Base-by-base conservation (phyloP, 2,329 filamentous ascomycete species). In the Fusarium sp. region DNA sequence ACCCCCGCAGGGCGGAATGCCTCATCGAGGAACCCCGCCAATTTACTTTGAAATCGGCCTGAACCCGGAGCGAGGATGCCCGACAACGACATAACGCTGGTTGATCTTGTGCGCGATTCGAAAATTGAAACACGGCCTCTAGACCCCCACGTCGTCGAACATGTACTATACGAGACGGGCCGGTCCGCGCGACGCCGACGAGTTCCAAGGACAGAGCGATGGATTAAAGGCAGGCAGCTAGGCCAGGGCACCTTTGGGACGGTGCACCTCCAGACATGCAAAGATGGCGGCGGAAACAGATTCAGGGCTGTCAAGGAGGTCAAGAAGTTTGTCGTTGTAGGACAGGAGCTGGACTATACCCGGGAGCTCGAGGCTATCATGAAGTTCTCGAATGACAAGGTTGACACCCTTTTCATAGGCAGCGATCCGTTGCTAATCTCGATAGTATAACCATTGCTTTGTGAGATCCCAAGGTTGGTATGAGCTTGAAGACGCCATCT, bases 81-180 rank as follows among this genome's bases (percentile, higher is more conserved):
- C 20, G 30, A 32, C 14, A 54, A 54, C 18, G 27, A 32, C 18
- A 32, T 6, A 54, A 32, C n/a, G 30, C n/a, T 54, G 50, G 30
- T 32, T 5, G 50, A 54, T 54, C 50, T 54, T 23, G 50, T 54
- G 50, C 50, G 50, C n/a, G 50, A 54, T 30, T 54, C 50, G 30
- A 54, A 54, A 54, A 54, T 54, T 4, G 50, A 54, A 54, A 54
- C 50, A 54, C n/a, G 50, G 27, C 7, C 13, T 39, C 35, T 48
- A 20, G 37, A 30, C 37, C 16, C 37, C 37, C 35, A 41, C n/a
- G 27, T 45, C 16, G 30, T 54, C n/a, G 25, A 61, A 25, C 58
- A 61, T 30, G 37, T 61, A 39, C 13, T 61, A 30, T 41, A 61
- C 37, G 37, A 61, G 58, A 61, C 58, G 18, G 58, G 58, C 58